Conservation (phyloP, 257 asterid species). For the Solanum sitiens region DNA sequence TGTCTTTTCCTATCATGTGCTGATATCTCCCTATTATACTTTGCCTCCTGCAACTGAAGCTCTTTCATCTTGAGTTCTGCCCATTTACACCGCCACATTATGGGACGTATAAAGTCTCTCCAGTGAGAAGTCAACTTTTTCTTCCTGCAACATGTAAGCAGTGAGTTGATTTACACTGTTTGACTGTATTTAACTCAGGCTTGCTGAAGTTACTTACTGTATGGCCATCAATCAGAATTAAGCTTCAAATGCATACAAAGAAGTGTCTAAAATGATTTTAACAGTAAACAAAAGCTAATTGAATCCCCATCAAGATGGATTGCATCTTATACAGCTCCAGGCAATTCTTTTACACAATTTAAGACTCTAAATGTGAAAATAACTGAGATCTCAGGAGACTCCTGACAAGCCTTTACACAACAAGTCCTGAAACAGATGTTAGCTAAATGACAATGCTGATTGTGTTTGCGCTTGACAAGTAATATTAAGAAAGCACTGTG, state of each 20-base stretch:
- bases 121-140: conserved; percentile 71
- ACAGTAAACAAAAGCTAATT: background rate
- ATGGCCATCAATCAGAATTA: background rate
- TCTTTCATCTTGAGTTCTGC: conserved; percentile 64
- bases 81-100: conserved; percentile 98
- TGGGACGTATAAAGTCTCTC: conserved; percentile 71
- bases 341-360: background rate
- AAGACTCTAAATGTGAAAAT: background rate
- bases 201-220: background rate
- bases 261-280: background rate
- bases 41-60: conserved; percentile 53
- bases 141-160: conserved; percentile 45
- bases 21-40: conserved; percentile 31
- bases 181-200: background rate
- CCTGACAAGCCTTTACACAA: background rate
- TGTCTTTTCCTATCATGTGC: conserved; percentile 32
- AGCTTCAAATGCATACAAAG: background rate
- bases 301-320: background rate
- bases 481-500: background rate
- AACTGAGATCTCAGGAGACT: background rate
- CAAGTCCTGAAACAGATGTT: background rate
- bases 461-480: background rate
- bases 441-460: background rate
- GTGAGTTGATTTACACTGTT: background rate
- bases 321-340: background rate